Conservation (phyloP, 106 monocot species). For the Platanthera guangdongensis region DNA sequence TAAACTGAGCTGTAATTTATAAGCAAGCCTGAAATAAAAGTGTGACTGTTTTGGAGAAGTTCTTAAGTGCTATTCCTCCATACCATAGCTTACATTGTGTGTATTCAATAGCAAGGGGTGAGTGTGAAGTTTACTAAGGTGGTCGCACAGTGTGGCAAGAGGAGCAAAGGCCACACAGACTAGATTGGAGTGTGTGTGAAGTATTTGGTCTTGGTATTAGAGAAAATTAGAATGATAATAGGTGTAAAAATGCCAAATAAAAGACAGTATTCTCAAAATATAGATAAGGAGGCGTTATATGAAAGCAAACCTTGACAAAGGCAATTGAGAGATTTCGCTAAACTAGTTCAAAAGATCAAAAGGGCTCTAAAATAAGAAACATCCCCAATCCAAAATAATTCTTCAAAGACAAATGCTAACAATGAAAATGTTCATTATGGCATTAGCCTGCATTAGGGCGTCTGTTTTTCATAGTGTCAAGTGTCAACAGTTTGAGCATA, state of each 20-base stretch:
- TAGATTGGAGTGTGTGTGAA: no score
- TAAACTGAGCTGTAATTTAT: no score
- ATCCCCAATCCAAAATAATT: background rate
- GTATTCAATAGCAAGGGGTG: no score
- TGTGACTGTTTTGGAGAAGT: no score
- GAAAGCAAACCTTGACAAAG: background rate
- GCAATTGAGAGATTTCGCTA: background rate
- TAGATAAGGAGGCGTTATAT: background rate
- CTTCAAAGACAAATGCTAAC: background rate
- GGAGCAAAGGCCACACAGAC: no score
- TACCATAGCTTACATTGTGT: no score
- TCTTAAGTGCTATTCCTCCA: no score
- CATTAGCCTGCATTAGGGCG: background rate
- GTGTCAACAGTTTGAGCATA: background rate
- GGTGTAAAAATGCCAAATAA: no score
- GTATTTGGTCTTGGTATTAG: background rate
- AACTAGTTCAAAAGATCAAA: background rate
- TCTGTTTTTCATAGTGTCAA: background rate
- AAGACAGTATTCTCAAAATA: background rate
- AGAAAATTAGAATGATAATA: background rate
- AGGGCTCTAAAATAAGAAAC: background rate
- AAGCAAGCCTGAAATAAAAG: no score
- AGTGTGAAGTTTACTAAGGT: no score
- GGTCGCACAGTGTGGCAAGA: no score
- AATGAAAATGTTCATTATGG: background rate